These are phyloP conservation scores for Monoraphidium neglectum DNA, from an alignment of 139 green algal genomes.

Conservation along the genomic window DNA sequence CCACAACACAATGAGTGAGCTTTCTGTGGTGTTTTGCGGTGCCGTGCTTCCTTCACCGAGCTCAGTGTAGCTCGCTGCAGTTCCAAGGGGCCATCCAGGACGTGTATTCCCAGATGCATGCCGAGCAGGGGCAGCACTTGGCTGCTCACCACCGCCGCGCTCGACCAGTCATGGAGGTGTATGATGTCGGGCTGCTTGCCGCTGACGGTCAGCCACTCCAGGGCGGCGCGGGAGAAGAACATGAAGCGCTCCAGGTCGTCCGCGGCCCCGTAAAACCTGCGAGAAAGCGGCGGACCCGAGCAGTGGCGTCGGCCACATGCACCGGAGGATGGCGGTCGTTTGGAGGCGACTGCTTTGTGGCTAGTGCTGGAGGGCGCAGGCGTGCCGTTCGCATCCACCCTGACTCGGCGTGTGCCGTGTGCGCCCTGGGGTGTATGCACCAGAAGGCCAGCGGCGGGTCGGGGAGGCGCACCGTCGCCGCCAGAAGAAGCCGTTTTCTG, in stretches of 20 bases:
- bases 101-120: too few species aligned
- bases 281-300: not conserved
- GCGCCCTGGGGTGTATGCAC: not conserved
- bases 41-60: not conserved
- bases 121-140: too few species aligned
- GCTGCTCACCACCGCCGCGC: conserved; percentile 49
- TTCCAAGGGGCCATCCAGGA: too few species aligned
- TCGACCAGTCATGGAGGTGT: conserved; percentile 95
- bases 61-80: too few species aligned
- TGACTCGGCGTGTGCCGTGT: not conserved
- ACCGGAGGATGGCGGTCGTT: not conserved
- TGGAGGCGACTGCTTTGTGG: not conserved
- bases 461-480: too few species aligned
- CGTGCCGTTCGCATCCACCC: not conserved
- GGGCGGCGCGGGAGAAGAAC: conserved; percentile 52
- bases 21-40: too few species aligned
- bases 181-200: conserved; percentile 50
- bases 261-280: conserved; percentile 33
- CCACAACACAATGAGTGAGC: not conserved
- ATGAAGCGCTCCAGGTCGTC: conserved; percentile 51
- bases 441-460: not conserved
- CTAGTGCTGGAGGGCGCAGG: not conserved
- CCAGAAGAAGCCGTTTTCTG: conserved; percentile 12
- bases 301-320: not conserved
- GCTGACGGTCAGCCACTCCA: conserved; percentile 80